These are phyloP conservation scores for Tolypocladium inflatum DNA, from an alignment of 2,329 filamentous ascomycete genomes.

Conservation along the genomic window DNA sequence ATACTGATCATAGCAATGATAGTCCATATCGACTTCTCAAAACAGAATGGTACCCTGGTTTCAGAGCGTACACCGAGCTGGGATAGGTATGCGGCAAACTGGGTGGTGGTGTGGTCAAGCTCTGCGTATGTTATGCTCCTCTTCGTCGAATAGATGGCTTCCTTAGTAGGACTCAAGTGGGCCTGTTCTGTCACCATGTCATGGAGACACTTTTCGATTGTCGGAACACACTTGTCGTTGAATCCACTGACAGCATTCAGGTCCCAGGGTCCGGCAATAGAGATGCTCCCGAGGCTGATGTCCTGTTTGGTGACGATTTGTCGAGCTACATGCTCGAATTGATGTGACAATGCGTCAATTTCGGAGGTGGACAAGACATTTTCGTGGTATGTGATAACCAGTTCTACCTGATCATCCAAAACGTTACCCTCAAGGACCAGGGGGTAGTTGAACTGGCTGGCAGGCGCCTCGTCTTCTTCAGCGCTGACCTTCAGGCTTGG, in stretches of 20 bases:
- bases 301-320: not conserved
- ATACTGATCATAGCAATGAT: constrained; percentile 6
- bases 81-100: constrained; percentile 23
- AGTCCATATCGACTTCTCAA: constrained; percentile 6
- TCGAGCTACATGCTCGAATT: constrained; percentile 1
- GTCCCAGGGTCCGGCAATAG: not conserved
- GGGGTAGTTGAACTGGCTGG: constrained; percentile 3
- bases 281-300: not conserved
- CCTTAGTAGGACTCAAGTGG: constrained; percentile 14
- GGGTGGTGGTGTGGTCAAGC: constrained; percentile 25
- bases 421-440: constrained; percentile 2
- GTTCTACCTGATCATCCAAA: not conserved
- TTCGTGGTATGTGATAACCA: constrained; percentile 4
- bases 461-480: too few relatives aligned
- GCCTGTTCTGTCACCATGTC: constrained; percentile 28
- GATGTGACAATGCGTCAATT: constrained; percentile 1
- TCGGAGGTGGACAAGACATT: not conserved
- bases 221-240: too few relatives aligned
- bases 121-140: constrained; percentile 30
- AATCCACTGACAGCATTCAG: not conserved
- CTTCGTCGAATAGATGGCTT: constrained; percentile 33
- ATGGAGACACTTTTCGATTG: constrained; percentile 24
- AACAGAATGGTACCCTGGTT: constrained; percentile 4
- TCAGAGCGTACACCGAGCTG: not conserved
- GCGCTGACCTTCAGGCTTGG: too few relatives aligned